Evolutionary conservation across 805 yeast genomes (phyloP), one percentile per base, ranked within the genome.

Genomic region (Nakazawaea populi): DNA sequence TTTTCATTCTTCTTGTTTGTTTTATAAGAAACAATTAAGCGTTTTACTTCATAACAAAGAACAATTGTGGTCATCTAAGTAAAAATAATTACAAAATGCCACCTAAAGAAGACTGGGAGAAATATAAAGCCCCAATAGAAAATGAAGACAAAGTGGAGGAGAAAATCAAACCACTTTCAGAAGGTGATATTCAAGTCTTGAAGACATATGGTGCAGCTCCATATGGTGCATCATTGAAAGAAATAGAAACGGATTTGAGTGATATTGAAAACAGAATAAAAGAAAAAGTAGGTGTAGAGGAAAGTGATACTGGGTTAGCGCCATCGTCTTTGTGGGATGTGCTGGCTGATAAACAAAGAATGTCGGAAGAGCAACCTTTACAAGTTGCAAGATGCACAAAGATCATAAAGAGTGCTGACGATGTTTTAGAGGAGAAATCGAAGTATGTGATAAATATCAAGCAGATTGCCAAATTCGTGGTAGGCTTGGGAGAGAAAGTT

Each of bases 301-400:
- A 94, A 68, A 83, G 94, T 63, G 98, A 94, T 69, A 92, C 99
- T 1, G 99, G 99, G n/a, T 75, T 94, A 55, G 89, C 98, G 18
- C 91, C 96, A 47, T 96, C 97, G 6, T 96, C 89, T 63, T 72
- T 92, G 58, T 94, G 99, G 99, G 99, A 94, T 72, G 89, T 92
- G 45, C 82, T 84, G 76, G 98, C 97, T 30, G 99, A 94, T 71
- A 87, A 87, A 66, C 96, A 89, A 69, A 77, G 97, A 63, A 83
- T 91, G 84, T 77, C 85, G 54, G 92, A 86, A 66, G 98, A 94
- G 65, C 97, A 89, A 64, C 97, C 99, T 32, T 74, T 94, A 57
- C 99, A 94, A 70, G 99, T 95, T 44, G 99, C 99, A 14, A 79
- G 99, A 67, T 94, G 99, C 72, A 95, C 99, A 29, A 94, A 95